Base-by-base conservation (phyloP, 2,329 filamentous ascomycete species). In the Calonectria hongkongensis region DNA sequence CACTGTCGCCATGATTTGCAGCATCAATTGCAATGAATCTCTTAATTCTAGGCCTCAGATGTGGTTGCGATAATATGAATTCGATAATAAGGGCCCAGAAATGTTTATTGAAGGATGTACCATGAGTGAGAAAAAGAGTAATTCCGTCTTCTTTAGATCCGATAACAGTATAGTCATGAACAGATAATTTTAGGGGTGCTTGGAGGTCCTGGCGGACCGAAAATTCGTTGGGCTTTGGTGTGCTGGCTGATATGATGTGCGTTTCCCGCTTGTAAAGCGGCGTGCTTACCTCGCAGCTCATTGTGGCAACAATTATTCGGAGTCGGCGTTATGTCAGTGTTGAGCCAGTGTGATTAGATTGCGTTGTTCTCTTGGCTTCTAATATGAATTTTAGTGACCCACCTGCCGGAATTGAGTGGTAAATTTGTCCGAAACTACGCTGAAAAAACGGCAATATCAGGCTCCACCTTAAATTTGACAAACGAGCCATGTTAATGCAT, bases 1-100 rank as follows among this genome's bases (percentile, higher is more conserved):
- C 67, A 15, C 67, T 69, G 28, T 69, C 67, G 13, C 67, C 67
- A 60, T 69, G 67, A 10, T 69, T 69, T 54, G 67, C 67, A 8
- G 67, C 67, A 25, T 69, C 67, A 54, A 69, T 69, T 8, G 67
- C 58, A 18, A 69, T 47, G 4, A 69, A n/a, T 28, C 48, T 47
- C 25, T 63, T 63, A 9, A 69, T 43, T 25, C 13, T 54, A 2
- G 7, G n/a, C 10, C 27, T 36, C 8, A 54, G 15, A 12, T n/a
- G 18, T 2, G 25, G n/a, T 9, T 47, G 18, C 12, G 45, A 25
- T n/a, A 69, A 54, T 0, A 69, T 15, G 4, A 27, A 47, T 6
- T 69, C 47, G 12, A 69, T 69, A 28, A 69, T 64, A 4, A 69
- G 21, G 18, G 54, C 25, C 67, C 67, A 69, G 28, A 69, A 69